These are phyloP conservation scores for Colletotrichum orbiculare DNA, from an alignment of 2,329 filamentous ascomycete genomes.

Conservation along the genomic window DNA sequence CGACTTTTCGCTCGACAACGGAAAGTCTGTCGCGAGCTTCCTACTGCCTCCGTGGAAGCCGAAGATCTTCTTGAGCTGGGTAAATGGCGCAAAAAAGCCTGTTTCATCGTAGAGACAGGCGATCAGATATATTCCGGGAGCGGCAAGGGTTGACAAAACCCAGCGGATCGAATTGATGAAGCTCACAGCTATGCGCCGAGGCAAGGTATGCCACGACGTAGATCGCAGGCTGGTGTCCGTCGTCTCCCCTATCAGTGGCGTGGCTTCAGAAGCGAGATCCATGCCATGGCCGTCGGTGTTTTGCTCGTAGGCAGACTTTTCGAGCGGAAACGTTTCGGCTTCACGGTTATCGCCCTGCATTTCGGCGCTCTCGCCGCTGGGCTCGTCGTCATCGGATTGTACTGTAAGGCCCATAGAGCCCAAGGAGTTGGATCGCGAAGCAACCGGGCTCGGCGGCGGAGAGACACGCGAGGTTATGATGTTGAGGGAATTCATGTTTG, in stretches of 20 bases:
- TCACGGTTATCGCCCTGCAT: conserved; percentile 44
- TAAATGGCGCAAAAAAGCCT: conserved; percentile 81
- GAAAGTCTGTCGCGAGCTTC: conserved; percentile 59
- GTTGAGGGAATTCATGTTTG: conserved; percentile 96
- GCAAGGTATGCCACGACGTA: conserved; percentile 66
- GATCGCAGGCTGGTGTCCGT: conserved; percentile 45
- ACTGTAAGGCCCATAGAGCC: conserved; percentile 62
- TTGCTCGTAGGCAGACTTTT: conserved; percentile 28
- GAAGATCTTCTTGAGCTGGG: conserved; percentile 76
- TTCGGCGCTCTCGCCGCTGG: conserved; percentile 42
- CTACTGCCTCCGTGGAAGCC: conserved; percentile 56
- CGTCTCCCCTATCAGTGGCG: conserved; percentile 67
- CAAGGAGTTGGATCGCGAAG: conserved; percentile 71
- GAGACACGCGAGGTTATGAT: conserved; percentile 88
- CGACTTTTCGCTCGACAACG: conserved; percentile 44
- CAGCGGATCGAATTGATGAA: conserved; percentile 82
- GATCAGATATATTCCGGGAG: conserved; percentile 84
- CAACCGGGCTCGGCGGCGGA: conserved; percentile 65
- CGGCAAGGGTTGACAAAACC: conserved; percentile 80
- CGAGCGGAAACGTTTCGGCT: conserved; percentile 41
- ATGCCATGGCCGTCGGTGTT: conserved; percentile 34
- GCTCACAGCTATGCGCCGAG: conserved; percentile 76
- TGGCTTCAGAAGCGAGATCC: conserved; percentile 67
- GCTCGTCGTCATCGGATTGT: conserved; percentile 54
- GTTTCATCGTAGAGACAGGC: conserved; percentile 85